Evolutionary conservation across 352 stramenopile species (phyloP).

Genomic region (Saprolegnia parasitica): DNA sequence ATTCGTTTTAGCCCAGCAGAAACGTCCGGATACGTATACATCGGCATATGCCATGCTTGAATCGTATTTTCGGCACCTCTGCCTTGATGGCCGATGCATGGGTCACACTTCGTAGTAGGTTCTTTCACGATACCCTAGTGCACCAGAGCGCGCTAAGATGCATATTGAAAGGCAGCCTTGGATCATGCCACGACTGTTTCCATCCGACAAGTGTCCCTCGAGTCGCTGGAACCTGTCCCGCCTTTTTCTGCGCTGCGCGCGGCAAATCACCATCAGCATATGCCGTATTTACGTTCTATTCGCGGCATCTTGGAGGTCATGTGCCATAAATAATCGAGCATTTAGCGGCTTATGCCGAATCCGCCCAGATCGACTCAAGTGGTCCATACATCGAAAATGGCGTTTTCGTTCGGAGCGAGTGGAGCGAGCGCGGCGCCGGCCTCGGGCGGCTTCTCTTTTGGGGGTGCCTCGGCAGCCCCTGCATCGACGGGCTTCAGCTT

Average conservation of each 20-base stretch:
- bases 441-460: constrained; percentile 31
- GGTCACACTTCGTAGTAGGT: no score
- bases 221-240: no score
- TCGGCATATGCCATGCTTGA: neutral
- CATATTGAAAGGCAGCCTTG: no score
- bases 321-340: neutral
- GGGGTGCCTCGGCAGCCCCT: constrained; percentile 15
- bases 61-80: no score
- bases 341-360: constrained; percentile 5
- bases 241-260: no score
- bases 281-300: neutral
- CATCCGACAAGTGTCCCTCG: no score
- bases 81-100: no score
- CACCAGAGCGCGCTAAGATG: no score
- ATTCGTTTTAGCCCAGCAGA: neutral
- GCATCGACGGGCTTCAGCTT: constrained; percentile 31
- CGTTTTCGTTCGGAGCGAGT: constrained; percentile 29
- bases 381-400: constrained; percentile 21
- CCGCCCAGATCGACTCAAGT: neutral
- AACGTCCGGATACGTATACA: neutral
- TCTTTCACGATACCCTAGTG: no score
- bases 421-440: neutral
- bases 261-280: neutral
- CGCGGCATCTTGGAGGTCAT: neutral
- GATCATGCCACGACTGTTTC: no score